Evolutionary conservation across 202 grass and related monocot genomes (phyloP), one percentile per base, ranked within the genome.

Genomic region (Zizania palustris): DNA sequence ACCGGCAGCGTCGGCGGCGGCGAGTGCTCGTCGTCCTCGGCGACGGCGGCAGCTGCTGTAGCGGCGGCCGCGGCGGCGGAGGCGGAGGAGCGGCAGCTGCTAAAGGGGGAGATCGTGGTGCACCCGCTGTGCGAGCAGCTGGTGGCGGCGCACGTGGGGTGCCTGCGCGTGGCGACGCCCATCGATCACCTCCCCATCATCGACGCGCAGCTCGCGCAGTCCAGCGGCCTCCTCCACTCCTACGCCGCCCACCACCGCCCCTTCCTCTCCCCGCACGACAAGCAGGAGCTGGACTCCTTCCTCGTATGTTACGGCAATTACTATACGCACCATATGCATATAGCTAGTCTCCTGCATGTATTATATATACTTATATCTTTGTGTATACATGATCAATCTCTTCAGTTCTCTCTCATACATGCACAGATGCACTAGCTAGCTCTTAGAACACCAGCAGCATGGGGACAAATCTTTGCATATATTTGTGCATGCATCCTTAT

Each of bases 121-220:
- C 96, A 96, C 80, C 96, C 92, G 35, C 81, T 99, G 35, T 99
- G 96, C 71, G 96, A 99, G 87, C 96, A 99, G 90, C 77, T 99
- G 34, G 83, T 93, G 63, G 45, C 85, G 33, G 92, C 96, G 45
- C 96, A 99, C 83, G 91, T 99, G 11, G 91, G 91, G 0, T 99
- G 96, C 86, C 89, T 99, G 14, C 96, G 92, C 66, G 96, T 99
- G 28, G 96, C 96, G 6, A 99, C 96, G 60, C 92, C 96, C 42
- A 99, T 96, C 78, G 87, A 99, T 67, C 92, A 99, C 84, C 89
- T 99, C 40, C 92, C 96, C 5, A 80, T 99, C 48, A 93, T 99
- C 85, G 96, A 99, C 82, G 89, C 89, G 48, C 96, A 99, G 85
- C 80, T 95, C 5, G 68, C 80, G 40, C 88, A 92, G 74, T 99